phyloP scores from a whole-genome alignment of 164 flowering plant species.

The Vitis amurensis region DNA sequence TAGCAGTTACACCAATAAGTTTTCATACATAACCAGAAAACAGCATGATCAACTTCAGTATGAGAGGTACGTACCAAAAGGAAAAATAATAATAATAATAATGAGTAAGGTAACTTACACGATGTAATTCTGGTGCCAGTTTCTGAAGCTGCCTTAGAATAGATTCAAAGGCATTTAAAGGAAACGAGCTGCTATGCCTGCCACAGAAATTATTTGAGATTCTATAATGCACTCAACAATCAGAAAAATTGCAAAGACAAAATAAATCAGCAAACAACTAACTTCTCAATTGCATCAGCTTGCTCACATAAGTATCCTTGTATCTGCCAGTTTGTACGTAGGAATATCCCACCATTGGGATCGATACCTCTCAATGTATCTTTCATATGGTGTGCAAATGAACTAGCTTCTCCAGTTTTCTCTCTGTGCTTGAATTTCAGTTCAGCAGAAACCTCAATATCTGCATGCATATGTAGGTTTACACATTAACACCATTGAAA shows the following conservation, averaged over 20 bases:
- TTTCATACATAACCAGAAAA: too few relatives aligned
- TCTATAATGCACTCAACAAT: not conserved
- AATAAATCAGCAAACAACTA: slow-evolving; percentile 15
- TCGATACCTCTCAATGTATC: slow-evolving; percentile 30
- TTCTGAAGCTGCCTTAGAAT: slow-evolving; percentile 67
- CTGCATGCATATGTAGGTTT: slow-evolving; percentile 32
- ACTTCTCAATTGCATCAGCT: slow-evolving; percentile 85
- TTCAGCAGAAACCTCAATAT: slow-evolving; percentile 40
- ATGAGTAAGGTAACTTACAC: slow-evolving; percentile 48
- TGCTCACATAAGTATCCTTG: slow-evolving; percentile 83
- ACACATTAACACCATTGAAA: not conserved
- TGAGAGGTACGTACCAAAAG: not conserved
- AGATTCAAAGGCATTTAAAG: slow-evolving; percentile 66
- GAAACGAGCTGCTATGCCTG: slow-evolving; percentile 72
- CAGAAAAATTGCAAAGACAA: not conserved
- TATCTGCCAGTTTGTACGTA: slow-evolving; percentile 87
- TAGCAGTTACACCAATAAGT: not conserved
- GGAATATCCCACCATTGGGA: slow-evolving; percentile 36
- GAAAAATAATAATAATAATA: not conserved
- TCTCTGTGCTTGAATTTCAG: slow-evolving; percentile 23
- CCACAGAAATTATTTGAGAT: slow-evolving; percentile 15
- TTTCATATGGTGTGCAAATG: slow-evolving; percentile 22
- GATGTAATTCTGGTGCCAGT: slow-evolving; percentile 89
- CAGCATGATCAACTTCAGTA: too few relatives aligned
- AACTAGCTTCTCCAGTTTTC: slow-evolving; percentile 27